phyloP scores from a whole-genome alignment of 2,329 filamentous ascomycete genomes.

The Colletotrichum liriopes region DNA sequence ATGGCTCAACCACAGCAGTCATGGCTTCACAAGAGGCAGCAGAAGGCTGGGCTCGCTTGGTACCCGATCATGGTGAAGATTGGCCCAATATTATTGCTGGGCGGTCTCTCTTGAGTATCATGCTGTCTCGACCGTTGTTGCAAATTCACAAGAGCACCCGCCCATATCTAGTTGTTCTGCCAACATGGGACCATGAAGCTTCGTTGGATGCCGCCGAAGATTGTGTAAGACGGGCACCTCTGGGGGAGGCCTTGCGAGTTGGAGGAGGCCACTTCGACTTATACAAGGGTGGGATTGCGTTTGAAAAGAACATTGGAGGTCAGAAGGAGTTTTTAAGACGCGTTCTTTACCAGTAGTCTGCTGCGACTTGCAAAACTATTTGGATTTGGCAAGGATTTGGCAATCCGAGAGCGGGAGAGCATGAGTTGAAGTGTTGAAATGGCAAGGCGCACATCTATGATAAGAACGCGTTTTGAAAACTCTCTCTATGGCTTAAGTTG shows the following conservation, averaged over 20 bases:
- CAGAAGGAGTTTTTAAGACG: constrained; percentile 29
- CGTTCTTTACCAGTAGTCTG: background rate
- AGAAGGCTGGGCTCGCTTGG: constrained; percentile 26
- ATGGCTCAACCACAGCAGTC: constrained; percentile 26
- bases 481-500: no score
- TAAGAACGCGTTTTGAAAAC: no score
- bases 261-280: constrained; percentile 30
- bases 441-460: no score
- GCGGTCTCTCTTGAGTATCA: constrained; percentile 30
- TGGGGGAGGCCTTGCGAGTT: constrained; percentile 28
- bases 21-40: constrained; percentile 29
- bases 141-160: constrained; percentile 27
- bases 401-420: background rate
- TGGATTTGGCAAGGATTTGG: background rate
- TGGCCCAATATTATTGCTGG: constrained; percentile 31
- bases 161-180: constrained; percentile 27
- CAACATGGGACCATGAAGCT: constrained; percentile 37
- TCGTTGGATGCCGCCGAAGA: constrained; percentile 27
- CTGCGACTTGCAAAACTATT: no score
- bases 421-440: no score
- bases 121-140: constrained; percentile 21
- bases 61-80: constrained; percentile 2
- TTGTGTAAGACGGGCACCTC: constrained; percentile 28
- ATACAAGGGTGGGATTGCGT: constrained; percentile 24
- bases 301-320: constrained; percentile 26